phyloP scores from a whole-genome alignment of 2,329 filamentous ascomycete species.

The Fragosphaeria purpurea region DNA sequence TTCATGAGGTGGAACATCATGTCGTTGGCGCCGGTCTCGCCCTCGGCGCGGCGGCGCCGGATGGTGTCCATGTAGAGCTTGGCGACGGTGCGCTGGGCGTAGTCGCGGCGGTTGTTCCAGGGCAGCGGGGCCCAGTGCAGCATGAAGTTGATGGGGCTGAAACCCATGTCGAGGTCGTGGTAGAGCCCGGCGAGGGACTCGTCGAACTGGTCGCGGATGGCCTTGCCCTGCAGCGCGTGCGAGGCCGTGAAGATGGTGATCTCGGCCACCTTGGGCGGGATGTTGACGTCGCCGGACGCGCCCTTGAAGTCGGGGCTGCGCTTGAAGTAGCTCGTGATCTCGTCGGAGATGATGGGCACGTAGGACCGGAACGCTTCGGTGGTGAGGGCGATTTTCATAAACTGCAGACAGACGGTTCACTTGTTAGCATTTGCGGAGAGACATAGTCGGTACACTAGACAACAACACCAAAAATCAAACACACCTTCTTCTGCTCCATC shows the following conservation, averaged over 20 bases:
- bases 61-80: constrained; percentile 70
- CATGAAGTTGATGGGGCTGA: constrained; percentile 73
- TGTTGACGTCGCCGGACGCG: constrained; percentile 49
- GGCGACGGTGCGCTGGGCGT: constrained; percentile 62
- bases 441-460: constrained; percentile 5
- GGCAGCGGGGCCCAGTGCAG: constrained; percentile 70
- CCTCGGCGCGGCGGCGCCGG: constrained; percentile 44
- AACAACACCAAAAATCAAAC: not conserved
- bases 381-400: constrained; percentile 63
- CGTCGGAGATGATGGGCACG: constrained; percentile 60
- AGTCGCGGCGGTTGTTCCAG: constrained; percentile 62
- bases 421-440: not conserved
- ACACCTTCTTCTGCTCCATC: constrained; percentile 83
- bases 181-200: constrained; percentile 66
- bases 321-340: constrained; percentile 57
- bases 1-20: constrained; percentile 77
- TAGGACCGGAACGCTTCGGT: constrained; percentile 54
- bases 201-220: constrained; percentile 62
- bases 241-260: constrained; percentile 76
- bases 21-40: constrained; percentile 42
- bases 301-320: constrained; percentile 46
- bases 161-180: constrained; percentile 72
- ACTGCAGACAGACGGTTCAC: constrained; percentile 26
- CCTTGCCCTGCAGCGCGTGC: constrained; percentile 63
- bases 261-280: constrained; percentile 59